Percentiles rank a stretch among this genome's conserved stretches.
phyloP scores from a whole-genome alignment of 768 basidiomycete genomes.

The Lentinula boryana region DNA sequence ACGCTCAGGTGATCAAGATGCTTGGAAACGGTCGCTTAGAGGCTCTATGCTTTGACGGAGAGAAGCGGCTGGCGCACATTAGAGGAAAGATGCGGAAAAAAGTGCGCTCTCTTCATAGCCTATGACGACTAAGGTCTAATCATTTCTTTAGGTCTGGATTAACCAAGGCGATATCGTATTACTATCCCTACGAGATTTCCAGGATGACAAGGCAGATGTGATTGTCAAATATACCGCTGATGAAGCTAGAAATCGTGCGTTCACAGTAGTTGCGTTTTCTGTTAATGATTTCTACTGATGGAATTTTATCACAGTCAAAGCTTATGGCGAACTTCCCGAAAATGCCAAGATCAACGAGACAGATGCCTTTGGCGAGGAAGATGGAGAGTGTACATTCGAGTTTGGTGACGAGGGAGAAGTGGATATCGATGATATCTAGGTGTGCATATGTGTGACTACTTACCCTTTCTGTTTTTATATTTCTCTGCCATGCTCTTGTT shows the following conservation, averaged over 20 bases:
- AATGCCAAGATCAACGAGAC: conserved; percentile 98
- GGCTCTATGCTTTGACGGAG: conserved; percentile 96
- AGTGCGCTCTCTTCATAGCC: conserved; percentile 39
- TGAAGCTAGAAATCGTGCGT: conserved; percentile 77
- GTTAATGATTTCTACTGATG: neutral
- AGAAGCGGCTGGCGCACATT: conserved; percentile 96
- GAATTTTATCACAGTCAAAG: conserved; percentile 60
- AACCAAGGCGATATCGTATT: conserved; percentile 97
- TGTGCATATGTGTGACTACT: neutral
- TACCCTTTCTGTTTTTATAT: neutral
- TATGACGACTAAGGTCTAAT: neutral
- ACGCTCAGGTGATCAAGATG: conserved; percentile 98
- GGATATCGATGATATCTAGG: conserved; percentile 86
- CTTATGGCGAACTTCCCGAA: conserved; percentile 95
- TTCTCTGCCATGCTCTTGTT: neutral
- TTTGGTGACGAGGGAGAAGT: conserved; percentile 86
- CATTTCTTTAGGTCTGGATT: conserved; percentile 78
- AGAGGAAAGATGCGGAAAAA: conserved; percentile 99
- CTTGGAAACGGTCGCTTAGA: conserved; percentile 95
- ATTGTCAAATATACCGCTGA: conserved; percentile 99
- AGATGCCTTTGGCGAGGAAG: conserved; percentile 87
- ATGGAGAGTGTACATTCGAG: conserved; percentile 85
- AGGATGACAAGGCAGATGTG: conserved; percentile 98
- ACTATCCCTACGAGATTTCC: conserved; percentile 94
- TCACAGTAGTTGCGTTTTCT: neutral